These are phyloP conservation scores for Peribolospora kevripleyi DNA, from an alignment of 768 basidiomycete genomes.

Conservation along the genomic window DNA sequence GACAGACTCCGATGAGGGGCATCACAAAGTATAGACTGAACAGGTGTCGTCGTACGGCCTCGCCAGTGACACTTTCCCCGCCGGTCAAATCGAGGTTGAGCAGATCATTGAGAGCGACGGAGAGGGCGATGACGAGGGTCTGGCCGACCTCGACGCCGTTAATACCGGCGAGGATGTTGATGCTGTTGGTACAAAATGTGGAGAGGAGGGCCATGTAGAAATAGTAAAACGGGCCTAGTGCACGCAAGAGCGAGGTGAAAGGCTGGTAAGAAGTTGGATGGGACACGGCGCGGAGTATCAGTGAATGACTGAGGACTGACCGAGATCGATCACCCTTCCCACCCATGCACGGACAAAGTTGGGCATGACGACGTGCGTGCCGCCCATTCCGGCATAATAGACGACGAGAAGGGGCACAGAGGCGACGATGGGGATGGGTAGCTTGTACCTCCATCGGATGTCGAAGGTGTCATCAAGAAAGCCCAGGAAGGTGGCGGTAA, in stretches of 20 bases:
- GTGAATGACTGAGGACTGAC: slow-evolving; percentile 24
- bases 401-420: slow-evolving; percentile 86
- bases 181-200: slow-evolving; percentile 89
- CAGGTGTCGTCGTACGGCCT: slow-evolving; percentile 77
- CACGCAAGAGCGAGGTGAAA: not conserved
- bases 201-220: slow-evolving; percentile 87
- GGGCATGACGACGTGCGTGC: slow-evolving; percentile 82
- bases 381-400: slow-evolving; percentile 81
- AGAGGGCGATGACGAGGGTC: slow-evolving; percentile 70
- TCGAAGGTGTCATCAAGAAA: slow-evolving; percentile 96
- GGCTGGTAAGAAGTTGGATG: not conserved
- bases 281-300: not conserved
- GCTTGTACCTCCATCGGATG: slow-evolving; percentile 92
- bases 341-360: slow-evolving; percentile 34
- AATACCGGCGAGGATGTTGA: slow-evolving; percentile 94
- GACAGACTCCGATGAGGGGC: slow-evolving; percentile 70
- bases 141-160: slow-evolving; percentile 92
- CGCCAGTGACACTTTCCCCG: slow-evolving; percentile 59
- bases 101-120: slow-evolving; percentile 73
- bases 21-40: slow-evolving; percentile 94
- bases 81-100: slow-evolving; percentile 65
- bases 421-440: slow-evolving; percentile 88
- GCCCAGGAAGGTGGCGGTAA: slow-evolving; percentile 80
- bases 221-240: slow-evolving; percentile 72
- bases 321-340: slow-evolving; percentile 51